Base-by-base conservation (phyloP, 2,329 filamentous ascomycete genomes). In the Apiospora phragmitis region DNA sequence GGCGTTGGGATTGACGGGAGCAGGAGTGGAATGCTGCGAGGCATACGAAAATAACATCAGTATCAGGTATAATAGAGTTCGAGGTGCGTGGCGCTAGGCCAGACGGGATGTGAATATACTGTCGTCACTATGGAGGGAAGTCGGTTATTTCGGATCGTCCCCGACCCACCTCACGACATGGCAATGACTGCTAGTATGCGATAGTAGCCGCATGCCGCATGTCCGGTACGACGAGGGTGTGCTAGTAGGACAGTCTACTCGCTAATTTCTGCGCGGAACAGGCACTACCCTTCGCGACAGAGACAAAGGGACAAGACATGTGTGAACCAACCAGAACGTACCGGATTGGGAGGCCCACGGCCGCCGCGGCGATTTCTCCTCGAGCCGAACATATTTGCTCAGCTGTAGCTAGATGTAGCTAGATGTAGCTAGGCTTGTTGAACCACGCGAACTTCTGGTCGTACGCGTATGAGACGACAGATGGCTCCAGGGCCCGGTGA, bases 1-100 rank as follows among this genome's bases (percentile, higher is more conserved):
- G 71, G 94, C 94, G 77, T 91, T 91, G 70, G 93, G 87, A 78
- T 90, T 91, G 68, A 90, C 90, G 70, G 91, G 91, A 71, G 88
- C 85, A 73, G 87, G 85, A 71, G 88, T 91, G 72, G 91, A 83
- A 74, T 90, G 89, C 90, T 94, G 82, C 74, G 49, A 72, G 68
- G 67, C 55, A 59, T 67, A 65, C 32, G 59, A 71, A 72, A 71
- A 74, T 11, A 72, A 35, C 65, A 70, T 70, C 41, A 71, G 65
- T 51, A 26, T 41, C 69, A 75, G 75, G 32, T 62, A 62, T 35
- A 11, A 62, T 62, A 38, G 32, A 62, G 55, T 62, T 62, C 38
- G 32, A 62, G 55, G 32, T n/a, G 18, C 55, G 38, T 38, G 55
- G 55, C 29, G 55, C 55, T 62, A 62, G 55, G 29, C 55, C 29